Percentiles rank a stretch among this genome's conserved stretches.
These are phyloP conservation scores for Hygrophorus pudorinus DNA, from an alignment of 768 basidiomycete species.

Conservation along the genomic window DNA sequence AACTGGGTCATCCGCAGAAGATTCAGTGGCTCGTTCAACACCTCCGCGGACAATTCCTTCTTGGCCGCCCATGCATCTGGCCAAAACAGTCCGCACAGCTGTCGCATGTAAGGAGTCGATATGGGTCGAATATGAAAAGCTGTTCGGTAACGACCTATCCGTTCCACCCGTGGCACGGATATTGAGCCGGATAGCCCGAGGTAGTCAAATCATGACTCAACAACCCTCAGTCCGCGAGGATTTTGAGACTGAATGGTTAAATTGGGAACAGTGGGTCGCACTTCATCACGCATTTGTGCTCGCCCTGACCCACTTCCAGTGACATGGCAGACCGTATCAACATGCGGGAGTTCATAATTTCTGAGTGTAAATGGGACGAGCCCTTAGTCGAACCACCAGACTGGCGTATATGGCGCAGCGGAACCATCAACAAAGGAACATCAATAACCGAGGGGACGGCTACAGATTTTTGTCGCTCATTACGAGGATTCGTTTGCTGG, in stretches of 20 bases:
- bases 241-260: slow-evolving; percentile 58
- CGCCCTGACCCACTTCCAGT: slow-evolving; percentile 24
- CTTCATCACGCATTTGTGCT: not conserved
- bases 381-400: slow-evolving; percentile 39
- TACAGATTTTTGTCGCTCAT: slow-evolving; percentile 31
- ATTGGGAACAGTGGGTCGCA: slow-evolving; percentile 51
- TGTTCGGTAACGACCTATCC: slow-evolving; percentile 26
- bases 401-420: slow-evolving; percentile 42
- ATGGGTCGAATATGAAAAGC: slow-evolving; percentile 48
- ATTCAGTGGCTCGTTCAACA: slow-evolving; percentile 1
- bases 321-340: slow-evolving; percentile 70
- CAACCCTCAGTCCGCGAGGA: slow-evolving; percentile 35
- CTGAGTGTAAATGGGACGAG: slow-evolving; percentile 42
- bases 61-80: slow-evolving; percentile 58
- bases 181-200: slow-evolving; percentile 13
- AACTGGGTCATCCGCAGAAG: no score
- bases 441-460: slow-evolving; percentile 1
- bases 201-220: slow-evolving; percentile 8
- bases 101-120: slow-evolving; percentile 61
- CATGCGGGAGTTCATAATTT: slow-evolving; percentile 40
- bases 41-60: slow-evolving; percentile 22
- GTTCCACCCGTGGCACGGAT: slow-evolving; percentile 29
- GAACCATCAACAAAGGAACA: slow-evolving; percentile 8
- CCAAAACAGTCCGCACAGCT: slow-evolving; percentile 45
- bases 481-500: slow-evolving; percentile 48